These are phyloP conservation scores for Tubosaeta sp. DNA, from an alignment of 768 basidiomycete genomes.

Conservation along the genomic window DNA sequence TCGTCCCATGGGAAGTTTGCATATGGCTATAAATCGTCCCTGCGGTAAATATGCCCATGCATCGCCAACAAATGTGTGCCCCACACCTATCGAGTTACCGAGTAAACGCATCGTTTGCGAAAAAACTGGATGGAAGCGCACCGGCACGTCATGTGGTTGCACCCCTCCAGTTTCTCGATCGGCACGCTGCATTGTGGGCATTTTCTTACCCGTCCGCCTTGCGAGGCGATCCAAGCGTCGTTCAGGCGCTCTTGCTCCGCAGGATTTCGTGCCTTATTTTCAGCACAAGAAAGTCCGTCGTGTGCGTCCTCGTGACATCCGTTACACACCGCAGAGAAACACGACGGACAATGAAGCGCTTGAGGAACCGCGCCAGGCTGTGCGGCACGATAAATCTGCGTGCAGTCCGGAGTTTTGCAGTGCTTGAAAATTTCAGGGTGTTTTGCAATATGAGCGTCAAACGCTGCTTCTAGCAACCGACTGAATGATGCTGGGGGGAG, in stretches of 20 bases:
- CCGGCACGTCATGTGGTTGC: conserved; percentile 74
- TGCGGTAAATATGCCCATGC: conserved; percentile 38
- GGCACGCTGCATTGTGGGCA: conserved; percentile 67
- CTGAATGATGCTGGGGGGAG: conserved; percentile 52
- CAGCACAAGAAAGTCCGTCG: conserved; percentile 56
- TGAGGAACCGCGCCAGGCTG: conserved; percentile 34
- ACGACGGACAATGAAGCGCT: conserved; percentile 60
- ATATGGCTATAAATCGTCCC: conserved; percentile 38
- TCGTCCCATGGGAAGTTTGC: conserved; percentile 29
- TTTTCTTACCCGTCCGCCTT: conserved; percentile 55
- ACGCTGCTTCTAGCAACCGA: conserved; percentile 51
- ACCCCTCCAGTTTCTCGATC: conserved; percentile 70
- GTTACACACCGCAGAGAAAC: conserved; percentile 61
- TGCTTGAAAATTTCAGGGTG: conserved; percentile 59
- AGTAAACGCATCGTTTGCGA: too few relatives aligned
- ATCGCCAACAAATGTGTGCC: conserved; percentile 76
- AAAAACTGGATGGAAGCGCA: conserved; percentile 1
- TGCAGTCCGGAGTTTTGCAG: conserved; percentile 78
- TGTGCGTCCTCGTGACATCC: conserved; percentile 58
- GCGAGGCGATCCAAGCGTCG: conserved; percentile 51
- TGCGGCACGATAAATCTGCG: conserved; percentile 61
- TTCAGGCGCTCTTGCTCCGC: conserved; percentile 51
- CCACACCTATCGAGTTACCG: conserved; percentile 43
- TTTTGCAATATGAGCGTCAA: conserved; percentile 52
- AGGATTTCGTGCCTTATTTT: conserved; percentile 32